Evolutionary conservation across 73 alveolate species (phyloP), one percentile per base, ranked within the genome.

Genomic region (Blepharisma japonicum): DNA sequence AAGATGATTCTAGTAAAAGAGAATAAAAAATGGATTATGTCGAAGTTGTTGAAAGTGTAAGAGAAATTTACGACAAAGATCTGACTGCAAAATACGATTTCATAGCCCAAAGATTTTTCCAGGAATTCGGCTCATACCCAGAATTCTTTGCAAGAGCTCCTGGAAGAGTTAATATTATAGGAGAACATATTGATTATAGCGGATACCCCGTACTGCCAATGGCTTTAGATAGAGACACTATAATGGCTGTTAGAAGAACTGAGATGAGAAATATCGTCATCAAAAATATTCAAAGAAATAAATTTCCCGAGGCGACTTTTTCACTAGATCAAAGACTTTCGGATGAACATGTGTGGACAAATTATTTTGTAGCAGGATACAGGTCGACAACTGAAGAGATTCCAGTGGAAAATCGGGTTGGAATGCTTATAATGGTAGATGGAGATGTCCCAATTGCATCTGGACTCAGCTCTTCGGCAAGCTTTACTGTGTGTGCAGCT

Each of bases 141-240:
- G 50, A 9, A 11, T 76, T 46, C 67, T 80, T 74, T 48, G 84
- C 84, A 9, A 55, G 87, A 45, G 93, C 94, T 4, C 99, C 99
- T 32, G 99, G 99, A 18, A 88, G 98, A 79, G 98, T 94, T 11
- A 94, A 94, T 61, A 78, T 94, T 9, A 94, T 94, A 47, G 99
- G 99, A 18, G 99, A 94, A 81, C 98, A 94, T 71, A 90, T 93
- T 51, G 99, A 94, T 68, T 94, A 92, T 80, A 89, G 91, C 72
- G 97, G 97, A 47, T 92, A 93, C 67, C 81, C 90, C 11, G 99
- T 92, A 6, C 86, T 94, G 9, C 97, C 99, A 32, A 81, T 89
- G 61, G 98, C 98, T 6, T 71, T 93, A 23, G 97, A 93, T 55
- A 78, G 92, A 76, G 96, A 92, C 82, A 80, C 91, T 56, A 80